Base-by-base conservation (phyloP, 2,329 filamentous ascomycete species). In the Raffaelea arxii region DNA sequence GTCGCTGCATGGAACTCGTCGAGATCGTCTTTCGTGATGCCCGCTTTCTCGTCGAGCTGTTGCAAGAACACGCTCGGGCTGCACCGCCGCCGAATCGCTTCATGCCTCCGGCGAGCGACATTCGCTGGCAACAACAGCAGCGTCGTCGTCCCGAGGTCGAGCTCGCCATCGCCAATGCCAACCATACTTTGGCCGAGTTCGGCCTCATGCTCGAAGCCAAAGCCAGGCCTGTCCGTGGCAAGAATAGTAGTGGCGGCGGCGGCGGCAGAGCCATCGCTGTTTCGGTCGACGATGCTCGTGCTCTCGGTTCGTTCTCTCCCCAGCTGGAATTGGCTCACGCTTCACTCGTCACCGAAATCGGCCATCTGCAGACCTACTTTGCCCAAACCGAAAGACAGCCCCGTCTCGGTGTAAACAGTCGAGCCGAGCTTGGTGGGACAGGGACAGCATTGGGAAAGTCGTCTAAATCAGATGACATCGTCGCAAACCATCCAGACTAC, bases 1-100 rank as follows among this genome's bases (percentile, higher is more conserved):
- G 19, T 4, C 41, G 19, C 27, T 43, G 41, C 41, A 18, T 43
- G 41, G 41, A 36, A 5, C 41, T 35, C n/a, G 41, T 19, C 41
- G n/a, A 6, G 18, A 18, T 22, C 3, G 18, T 43, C 6, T 43
- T 35, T 30, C 27, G 25, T 11, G 27, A 30, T 30, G 18, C 25
- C 6, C 24, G 32, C 4, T 43, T 35, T 23, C 41, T 43, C n/a
- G 32, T 36, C 25, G 25, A 43, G 25, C 41, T 43, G 41, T 22
- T 32, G 41, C 41, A 23, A 7, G 41, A 36, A 30, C 41, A 35
- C 41, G 24, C 35, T 25, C 41, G 41, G 27, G 38, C 37, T 6
- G 19, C n/a, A 4, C 32, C 5, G 6, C 32, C 7, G 32, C 7
- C 16, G 6, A 18, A n/a, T n/a, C 7, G 32, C 32, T 12, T 12